Percentiles rank a stretch among this genome's conserved stretches.
Conservation (phyloP, 179 eudicot genomes). For the Gypsophila paniculata region DNA sequence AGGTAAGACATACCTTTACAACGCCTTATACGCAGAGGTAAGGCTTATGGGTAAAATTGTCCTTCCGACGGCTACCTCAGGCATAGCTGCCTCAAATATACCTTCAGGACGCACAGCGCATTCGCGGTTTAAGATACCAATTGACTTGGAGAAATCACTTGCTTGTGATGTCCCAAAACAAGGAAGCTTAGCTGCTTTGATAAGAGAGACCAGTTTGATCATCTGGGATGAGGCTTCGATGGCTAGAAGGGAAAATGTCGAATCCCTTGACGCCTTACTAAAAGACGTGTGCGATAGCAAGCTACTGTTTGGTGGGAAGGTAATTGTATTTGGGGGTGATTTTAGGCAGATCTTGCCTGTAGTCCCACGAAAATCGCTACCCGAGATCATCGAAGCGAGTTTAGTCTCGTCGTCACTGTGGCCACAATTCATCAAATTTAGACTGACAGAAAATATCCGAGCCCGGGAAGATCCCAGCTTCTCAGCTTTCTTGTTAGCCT, state of each 20-base stretch:
- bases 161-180: too few relatives aligned
- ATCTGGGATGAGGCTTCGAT: too few relatives aligned
- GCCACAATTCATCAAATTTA: not conserved
- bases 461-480: not conserved
- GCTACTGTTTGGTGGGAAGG: not conserved
- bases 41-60: too few relatives aligned
- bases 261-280: not conserved
- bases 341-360: not conserved
- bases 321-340: not conserved
- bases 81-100: too few relatives aligned
- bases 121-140: too few relatives aligned
- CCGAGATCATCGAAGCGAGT: not conserved
- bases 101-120: too few relatives aligned
- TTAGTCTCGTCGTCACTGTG: not conserved
- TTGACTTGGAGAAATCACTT: too few relatives aligned
- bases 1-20: too few relatives aligned
- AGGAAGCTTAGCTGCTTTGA: too few relatives aligned
- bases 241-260: not conserved
- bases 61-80: too few relatives aligned
- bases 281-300: not conserved
- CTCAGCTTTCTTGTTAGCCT: conserved; percentile 41
- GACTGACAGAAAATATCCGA: not conserved
- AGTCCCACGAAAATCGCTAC: not conserved
- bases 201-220: too few relatives aligned
- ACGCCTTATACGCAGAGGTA: too few relatives aligned